Evolutionary conservation across 1,139 yeast genomes (phyloP).

Genomic region (Suhomyces choctaworum): DNA sequence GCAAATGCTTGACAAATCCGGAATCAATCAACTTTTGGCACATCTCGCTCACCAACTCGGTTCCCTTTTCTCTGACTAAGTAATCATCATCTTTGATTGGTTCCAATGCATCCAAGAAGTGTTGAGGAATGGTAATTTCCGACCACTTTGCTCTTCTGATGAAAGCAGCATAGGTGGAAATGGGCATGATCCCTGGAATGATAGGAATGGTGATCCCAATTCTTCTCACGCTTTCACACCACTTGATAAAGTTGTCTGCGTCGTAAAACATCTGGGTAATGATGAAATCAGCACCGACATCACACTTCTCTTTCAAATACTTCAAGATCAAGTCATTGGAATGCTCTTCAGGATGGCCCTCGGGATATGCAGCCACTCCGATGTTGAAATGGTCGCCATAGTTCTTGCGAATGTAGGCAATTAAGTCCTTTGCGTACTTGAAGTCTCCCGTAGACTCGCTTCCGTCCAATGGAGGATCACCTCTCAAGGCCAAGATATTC

Average conservation of each 20-base stretch:
- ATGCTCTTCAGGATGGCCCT: constrained; percentile 81
- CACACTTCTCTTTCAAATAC: constrained; percentile 81
- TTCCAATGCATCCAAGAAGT: constrained; percentile 68
- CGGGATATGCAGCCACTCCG: constrained; percentile 79
- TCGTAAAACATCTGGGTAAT: constrained; percentile 94
- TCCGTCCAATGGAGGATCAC: constrained; percentile 75
- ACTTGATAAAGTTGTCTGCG: constrained; percentile 74
- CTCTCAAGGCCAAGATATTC: constrained; percentile 83
- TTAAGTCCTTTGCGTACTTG: constrained; percentile 67
- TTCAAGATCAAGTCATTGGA: constrained; percentile 56
- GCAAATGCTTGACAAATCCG: constrained; percentile 80
- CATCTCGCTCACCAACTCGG: constrained; percentile 81
- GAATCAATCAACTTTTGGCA: constrained; percentile 71
- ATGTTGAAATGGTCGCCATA: constrained; percentile 67
- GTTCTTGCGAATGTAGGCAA: constrained; percentile 52
- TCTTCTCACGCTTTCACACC: constrained; percentile 75
- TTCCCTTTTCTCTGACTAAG: constrained; percentile 82
- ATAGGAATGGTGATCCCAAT: constrained; percentile 84
- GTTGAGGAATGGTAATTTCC: constrained; percentile 73
- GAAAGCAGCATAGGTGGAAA: constrained; percentile 89
- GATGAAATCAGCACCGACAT: constrained; percentile 90
- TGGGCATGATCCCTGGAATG: constrained; percentile 98
- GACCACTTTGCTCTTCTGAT: constrained; percentile 95
- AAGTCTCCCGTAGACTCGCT: constrained; percentile 70
- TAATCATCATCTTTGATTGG: constrained; percentile 91